These are phyloP conservation scores for Blyttiomyces sp. DNA, from an alignment of 371 early-diverging fungal genomes.

Conservation along the genomic window DNA sequence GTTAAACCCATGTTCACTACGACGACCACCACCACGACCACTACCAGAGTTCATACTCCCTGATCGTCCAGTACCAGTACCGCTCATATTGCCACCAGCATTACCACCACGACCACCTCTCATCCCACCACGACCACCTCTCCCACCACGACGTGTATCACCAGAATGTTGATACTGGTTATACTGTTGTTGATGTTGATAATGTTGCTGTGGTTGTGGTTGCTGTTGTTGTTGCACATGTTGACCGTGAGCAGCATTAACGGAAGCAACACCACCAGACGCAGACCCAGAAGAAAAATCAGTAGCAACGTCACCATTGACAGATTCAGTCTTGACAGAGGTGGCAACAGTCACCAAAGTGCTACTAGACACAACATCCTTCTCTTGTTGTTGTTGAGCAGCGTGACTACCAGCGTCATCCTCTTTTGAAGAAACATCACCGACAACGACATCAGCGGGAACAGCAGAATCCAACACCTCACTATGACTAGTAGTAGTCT, in stretches of 20 bases:
- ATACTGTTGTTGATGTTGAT: background rate
- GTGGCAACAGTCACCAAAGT: background rate
- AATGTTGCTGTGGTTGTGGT: background rate
- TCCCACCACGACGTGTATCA: background rate
- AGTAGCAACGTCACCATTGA: background rate
- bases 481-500: background rate
- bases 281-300: background rate
- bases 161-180: background rate
- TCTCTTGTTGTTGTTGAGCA: no score
- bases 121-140: no score
- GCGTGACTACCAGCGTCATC: no score
- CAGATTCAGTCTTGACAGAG: background rate
- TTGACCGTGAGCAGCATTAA: background rate
- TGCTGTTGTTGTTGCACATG: background rate
- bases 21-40: no score
- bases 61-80: no score
- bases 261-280: background rate
- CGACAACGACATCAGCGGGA: background rate
- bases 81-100: no score
- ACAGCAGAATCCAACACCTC: background rate
- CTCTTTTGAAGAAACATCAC: no score
- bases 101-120: no score
- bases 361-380: background rate
- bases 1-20: no score
- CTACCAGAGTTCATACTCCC: no score